Evolutionary conservation across 208 protist species (phyloP).

Genomic region (Endotrypanum monterogeii): DNA sequence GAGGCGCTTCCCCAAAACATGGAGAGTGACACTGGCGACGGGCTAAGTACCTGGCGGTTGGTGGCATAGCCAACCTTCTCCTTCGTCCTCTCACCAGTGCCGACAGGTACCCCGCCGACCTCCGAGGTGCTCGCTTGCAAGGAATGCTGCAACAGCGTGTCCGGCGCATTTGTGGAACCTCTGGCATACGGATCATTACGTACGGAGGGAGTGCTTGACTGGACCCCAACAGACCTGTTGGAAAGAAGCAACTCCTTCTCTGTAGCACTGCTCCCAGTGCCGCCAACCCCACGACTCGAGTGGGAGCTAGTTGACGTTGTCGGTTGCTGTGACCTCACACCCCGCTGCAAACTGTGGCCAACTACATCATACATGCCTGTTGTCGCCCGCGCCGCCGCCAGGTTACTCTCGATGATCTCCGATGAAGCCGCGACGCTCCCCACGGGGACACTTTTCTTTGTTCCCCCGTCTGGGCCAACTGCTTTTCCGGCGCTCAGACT

Average conservation of each 20-base stretch:
- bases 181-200: neutral
- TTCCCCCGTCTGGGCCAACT: neutral
- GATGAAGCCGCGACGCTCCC: neutral
- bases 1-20: neutral
- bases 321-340: neutral
- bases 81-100: neutral
- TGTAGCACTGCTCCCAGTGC: too few species aligned
- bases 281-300: neutral
- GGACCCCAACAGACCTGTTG: neutral
- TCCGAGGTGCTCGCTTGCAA: neutral
- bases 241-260: neutral
- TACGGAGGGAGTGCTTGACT: neutral
- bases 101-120: neutral
- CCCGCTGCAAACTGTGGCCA: neutral
- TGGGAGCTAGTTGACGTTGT: neutral
- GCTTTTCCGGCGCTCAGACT: neutral
- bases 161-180: neutral
- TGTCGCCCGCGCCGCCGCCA: neutral
- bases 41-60: neutral
- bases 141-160: neutral
- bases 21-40: neutral
- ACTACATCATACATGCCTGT: neutral
- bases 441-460: neutral
- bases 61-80: neutral
- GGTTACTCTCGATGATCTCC: neutral